Evolutionary conservation across 345 rosid genomes (phyloP).

Genomic region (Eucalyptus melliodora): DNA sequence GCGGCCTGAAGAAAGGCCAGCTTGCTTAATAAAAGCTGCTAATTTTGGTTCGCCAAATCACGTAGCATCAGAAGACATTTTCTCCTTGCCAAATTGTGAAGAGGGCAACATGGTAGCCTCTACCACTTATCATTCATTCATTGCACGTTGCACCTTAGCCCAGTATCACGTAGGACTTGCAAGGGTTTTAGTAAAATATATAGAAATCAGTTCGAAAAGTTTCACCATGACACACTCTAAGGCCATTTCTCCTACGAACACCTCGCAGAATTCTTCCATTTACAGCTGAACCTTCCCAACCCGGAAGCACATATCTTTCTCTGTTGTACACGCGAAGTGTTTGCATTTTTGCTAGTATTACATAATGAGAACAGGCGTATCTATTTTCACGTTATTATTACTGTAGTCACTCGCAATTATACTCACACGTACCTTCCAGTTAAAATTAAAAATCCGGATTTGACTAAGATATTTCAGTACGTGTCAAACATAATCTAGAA

Average conservation of each 20-base stretch:
- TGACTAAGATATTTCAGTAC: background rate
- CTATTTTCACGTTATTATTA: background rate
- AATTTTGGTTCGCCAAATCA: background rate
- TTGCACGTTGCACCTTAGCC: background rate
- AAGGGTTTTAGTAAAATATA: background rate
- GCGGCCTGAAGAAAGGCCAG: too few species aligned
- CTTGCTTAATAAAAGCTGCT: background rate
- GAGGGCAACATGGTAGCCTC: background rate
- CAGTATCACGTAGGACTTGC: background rate
- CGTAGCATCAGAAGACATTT: background rate
- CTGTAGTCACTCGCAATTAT: background rate
- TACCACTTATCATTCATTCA: background rate
- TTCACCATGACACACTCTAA: background rate
- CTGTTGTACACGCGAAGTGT: background rate
- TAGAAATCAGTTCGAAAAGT: background rate
- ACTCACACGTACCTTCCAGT: background rate
- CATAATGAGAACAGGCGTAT: background rate
- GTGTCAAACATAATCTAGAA: background rate
- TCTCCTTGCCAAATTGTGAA: background rate
- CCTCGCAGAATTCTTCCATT: background rate
- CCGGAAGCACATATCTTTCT: background rate
- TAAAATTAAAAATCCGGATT: background rate
- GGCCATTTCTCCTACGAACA: background rate
- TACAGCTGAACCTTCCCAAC: background rate
- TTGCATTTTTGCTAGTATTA: background rate